Evolutionary conservation across 805 yeast genomes (phyloP), one percentile per base, ranked within the genome.

Genomic region (Sugiyamaella valdiviana): DNA sequence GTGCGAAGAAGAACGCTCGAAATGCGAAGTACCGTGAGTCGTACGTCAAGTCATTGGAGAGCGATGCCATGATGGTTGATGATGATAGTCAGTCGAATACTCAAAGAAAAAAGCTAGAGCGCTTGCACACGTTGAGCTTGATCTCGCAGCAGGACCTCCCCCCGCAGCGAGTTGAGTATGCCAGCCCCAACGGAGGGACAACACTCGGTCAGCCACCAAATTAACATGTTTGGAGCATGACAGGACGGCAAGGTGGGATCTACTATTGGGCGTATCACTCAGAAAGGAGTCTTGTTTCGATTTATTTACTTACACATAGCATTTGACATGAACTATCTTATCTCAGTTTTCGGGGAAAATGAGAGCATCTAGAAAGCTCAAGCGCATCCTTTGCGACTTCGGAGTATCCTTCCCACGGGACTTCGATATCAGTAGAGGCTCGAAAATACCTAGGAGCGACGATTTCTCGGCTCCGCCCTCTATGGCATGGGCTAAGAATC

Each of bases 1-100:
- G 85, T 67, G 78, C 84, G 39, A 76, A 82, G 68, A 88, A 88
- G 68, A 74, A 85, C 56, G 85, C 79, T 61, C 78, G 96, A 74
- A 88, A 88, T 63, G 73, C 78, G 63, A 82, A 79, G 62, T 86
- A 87, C 65, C 74, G 79, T 35, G 80, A 74, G 50, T 76, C 77
- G 53, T 78, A 89, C 71, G 65, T 65, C 20, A 58, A 61, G 12
- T 24, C 41, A 2, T 39, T 48, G n/a, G 45, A 42, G 21, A 42
- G 72, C 48, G 66, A 64, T 20, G 63, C 57, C 17, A 48, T 63
- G 41, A 80, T 79, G 79, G 83, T 79, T 22, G 53, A 50, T 23
- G 59, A 59, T 46, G 56, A 58, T 40, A 55, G 51, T 24, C 55
- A 54, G 39, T 51, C 60, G 26, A 56, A 52, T 12, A 52, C 59